Conservation (phyloP, 192 early-diverging fungal genomes). For the Podila epigama region DNA sequence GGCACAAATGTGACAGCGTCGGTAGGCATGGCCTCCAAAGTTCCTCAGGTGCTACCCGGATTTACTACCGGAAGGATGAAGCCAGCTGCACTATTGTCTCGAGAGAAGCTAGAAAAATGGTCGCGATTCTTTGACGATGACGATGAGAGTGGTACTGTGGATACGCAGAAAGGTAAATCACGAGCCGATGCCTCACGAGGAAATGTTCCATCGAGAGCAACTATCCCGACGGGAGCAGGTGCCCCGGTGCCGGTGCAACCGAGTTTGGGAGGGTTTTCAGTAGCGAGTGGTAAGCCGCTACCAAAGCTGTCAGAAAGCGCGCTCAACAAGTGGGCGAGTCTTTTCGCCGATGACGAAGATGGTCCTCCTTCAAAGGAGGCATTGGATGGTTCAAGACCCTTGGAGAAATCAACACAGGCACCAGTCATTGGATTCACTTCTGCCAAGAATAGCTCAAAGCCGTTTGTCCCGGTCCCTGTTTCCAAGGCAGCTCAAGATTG, state of each 20-base stretch:
- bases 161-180: no score
- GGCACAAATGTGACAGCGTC: background rate
- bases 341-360: background rate
- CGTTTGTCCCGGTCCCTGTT: conserved; percentile 6
- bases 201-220: background rate
- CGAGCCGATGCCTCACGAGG: no score
- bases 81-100: background rate
- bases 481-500: conserved; percentile 22
- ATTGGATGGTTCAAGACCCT: background rate
- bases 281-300: background rate
- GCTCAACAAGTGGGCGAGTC: background rate
- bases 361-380: no score
- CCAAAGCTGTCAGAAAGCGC: background rate
- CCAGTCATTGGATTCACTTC: conserved; percentile 13
- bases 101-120: background rate
- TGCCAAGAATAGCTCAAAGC: conserved; percentile 2
- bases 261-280: background rate
- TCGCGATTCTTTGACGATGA: background rate
- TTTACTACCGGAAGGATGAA: background rate
- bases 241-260: background rate
- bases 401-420: background rate
- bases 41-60: background rate
- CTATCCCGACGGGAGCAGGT: background rate
- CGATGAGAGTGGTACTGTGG: no score
- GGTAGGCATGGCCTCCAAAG: background rate